phyloP scores from a whole-genome alignment of 345 rosid species.

The Heritiera fomes region DNA sequence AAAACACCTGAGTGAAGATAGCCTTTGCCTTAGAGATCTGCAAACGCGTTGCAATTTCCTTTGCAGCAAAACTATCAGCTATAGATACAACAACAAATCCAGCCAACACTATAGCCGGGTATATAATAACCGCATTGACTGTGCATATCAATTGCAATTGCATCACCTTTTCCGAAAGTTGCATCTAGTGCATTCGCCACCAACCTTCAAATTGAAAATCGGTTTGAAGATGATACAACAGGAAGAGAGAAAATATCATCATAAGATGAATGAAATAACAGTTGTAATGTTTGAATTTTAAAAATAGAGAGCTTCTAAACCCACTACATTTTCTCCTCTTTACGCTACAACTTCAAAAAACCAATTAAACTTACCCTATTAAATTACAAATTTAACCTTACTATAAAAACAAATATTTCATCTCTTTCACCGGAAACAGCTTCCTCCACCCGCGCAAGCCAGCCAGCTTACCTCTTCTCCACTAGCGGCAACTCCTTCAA shows the following conservation, averaged over 20 bases:
- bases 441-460: too few relatives aligned
- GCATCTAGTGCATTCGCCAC: slow-evolving; percentile 73
- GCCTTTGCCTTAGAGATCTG: slow-evolving; percentile 77
- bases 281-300: background rate
- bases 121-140: slow-evolving; percentile 74
- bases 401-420: too few relatives aligned
- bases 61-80: slow-evolving; percentile 92
- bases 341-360: too few relatives aligned
- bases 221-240: background rate
- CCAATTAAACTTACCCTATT: too few relatives aligned
- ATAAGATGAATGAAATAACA: background rate
- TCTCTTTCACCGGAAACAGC: too few relatives aligned
- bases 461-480: too few relatives aligned
- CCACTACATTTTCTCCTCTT: too few relatives aligned
- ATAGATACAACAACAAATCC: slow-evolving; percentile 88
- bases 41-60: slow-evolving; percentile 79
- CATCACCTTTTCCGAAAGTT: slow-evolving; percentile 69
- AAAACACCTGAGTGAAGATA: slow-evolving; percentile 84
- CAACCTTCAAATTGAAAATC: slow-evolving; percentile 45
- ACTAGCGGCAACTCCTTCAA: too few relatives aligned
- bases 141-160: slow-evolving; percentile 96
- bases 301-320: too few relatives aligned
- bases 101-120: slow-evolving; percentile 73
- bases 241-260: slow-evolving; percentile 4
- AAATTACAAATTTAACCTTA: too few relatives aligned